Percentiles rank a stretch among this genome's conserved stretches.
Conservation (phyloP, 2,329 filamentous ascomycete genomes). For the Fusarium virguliforme region DNA sequence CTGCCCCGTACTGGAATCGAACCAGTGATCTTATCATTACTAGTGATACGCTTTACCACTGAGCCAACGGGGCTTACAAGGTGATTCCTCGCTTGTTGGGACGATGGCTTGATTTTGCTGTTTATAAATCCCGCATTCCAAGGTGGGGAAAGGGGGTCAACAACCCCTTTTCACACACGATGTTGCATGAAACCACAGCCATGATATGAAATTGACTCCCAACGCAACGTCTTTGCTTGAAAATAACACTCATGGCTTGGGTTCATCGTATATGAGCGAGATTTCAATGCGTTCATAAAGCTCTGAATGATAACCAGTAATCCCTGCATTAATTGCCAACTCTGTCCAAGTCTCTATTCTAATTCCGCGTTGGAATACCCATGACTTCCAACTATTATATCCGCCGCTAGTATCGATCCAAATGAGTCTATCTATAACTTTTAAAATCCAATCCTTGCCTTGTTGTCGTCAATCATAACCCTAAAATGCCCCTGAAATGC, state of each 20-base stretch:
- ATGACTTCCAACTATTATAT: slow-evolving; percentile 11
- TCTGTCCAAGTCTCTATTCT: background rate
- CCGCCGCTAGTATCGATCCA: background rate
- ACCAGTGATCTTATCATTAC: slow-evolving; percentile 20
- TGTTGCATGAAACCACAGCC: background rate
- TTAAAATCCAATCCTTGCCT: background rate
- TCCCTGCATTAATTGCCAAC: too few species aligned
- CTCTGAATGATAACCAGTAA: background rate
- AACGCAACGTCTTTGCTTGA: background rate
- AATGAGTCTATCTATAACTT: background rate
- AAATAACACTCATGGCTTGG: background rate
- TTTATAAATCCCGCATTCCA: background rate
- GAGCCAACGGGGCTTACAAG: slow-evolving; percentile 47
- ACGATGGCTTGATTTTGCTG: fast-evolving
- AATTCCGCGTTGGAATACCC: background rate
- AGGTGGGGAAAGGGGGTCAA: too few species aligned
- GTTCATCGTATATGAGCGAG: background rate
- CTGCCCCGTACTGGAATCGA: slow-evolving; percentile 14
- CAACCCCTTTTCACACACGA: background rate
- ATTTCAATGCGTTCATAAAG: background rate
- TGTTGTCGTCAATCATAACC: slow-evolving; percentile 10
- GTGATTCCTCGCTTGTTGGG: slow-evolving; percentile 28
- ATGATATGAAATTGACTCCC: background rate
- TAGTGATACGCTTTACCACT: slow-evolving; percentile 51
- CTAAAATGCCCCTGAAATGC: background rate